Conservation (phyloP, 208 protist species). For the Wallacemonas sp. region DNA sequence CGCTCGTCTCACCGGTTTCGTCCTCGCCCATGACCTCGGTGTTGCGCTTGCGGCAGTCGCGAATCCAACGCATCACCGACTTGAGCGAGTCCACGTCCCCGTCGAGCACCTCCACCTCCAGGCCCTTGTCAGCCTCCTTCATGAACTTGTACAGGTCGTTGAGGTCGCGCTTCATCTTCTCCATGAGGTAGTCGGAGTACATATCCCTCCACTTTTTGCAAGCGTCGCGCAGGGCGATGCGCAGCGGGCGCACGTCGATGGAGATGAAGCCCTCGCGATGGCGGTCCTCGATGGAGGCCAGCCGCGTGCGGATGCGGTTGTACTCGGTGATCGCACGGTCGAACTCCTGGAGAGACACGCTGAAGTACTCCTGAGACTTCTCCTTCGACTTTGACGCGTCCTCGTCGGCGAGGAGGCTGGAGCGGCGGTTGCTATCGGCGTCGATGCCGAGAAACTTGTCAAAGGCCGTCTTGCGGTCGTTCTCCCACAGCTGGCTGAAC, state of each 20-base stretch:
- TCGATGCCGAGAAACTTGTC: constrained; percentile 83
- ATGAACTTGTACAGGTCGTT: constrained; percentile 91
- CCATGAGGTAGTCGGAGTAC: constrained; percentile 94
- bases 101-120: constrained; percentile 92
- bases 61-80: constrained; percentile 93
- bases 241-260: constrained; percentile 96
- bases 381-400: constrained; percentile 31
- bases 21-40: constrained; percentile 83
- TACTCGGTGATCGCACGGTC: constrained; percentile 95
- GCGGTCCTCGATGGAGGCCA: constrained; percentile 88
- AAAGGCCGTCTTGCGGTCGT: constrained; percentile 88
- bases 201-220: constrained; percentile 95
- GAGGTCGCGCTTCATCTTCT: constrained; percentile 88
- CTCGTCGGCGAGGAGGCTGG: constrained; percentile 12
- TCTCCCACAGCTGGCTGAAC: constrained; percentile 94
- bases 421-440: constrained; percentile 21
- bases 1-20: constrained; percentile 79
- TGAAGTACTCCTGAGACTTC: constrained; percentile 85
- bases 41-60: constrained; percentile 89
- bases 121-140: constrained; percentile 88
- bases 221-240: constrained; percentile 89
- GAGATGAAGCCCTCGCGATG: constrained; percentile 90
- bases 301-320: constrained; percentile 76
- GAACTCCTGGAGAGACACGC: constrained; percentile 91
- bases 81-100: constrained; percentile 90